These are phyloP conservation scores for Conoideocrella luteorostrata DNA, from an alignment of 2,329 filamentous ascomycete genomes.

Conservation along the genomic window DNA sequence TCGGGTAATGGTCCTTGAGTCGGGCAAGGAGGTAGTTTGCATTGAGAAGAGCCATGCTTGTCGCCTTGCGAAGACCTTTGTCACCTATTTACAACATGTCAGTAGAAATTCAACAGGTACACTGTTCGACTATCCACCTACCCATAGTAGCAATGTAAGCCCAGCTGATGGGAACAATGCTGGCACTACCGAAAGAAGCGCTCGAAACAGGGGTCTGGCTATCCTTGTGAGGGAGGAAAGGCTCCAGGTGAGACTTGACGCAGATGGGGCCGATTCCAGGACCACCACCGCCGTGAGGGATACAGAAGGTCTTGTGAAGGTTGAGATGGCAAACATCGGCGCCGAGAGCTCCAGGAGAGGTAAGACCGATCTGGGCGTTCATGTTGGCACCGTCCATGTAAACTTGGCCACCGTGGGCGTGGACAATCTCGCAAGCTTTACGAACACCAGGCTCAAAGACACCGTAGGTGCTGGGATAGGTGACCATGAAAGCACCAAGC, in stretches of 20 bases:
- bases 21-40: slow-evolving; percentile 93
- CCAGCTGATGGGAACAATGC: slow-evolving; percentile 91
- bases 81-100: slow-evolving; percentile 12
- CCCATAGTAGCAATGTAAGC: slow-evolving; percentile 95
- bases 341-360: slow-evolving; percentile 89
- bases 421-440: slow-evolving; percentile 77
- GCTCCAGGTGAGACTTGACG: slow-evolving; percentile 73
- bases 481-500: slow-evolving; percentile 91
- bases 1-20: slow-evolving; percentile 77
- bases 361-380: slow-evolving; percentile 95
- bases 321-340: slow-evolving; percentile 97
- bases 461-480: slow-evolving; percentile 90
- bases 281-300: slow-evolving; percentile 90
- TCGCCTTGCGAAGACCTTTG: slow-evolving; percentile 77
- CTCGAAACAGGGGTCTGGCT: slow-evolving; percentile 62
- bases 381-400: slow-evolving; percentile 99
- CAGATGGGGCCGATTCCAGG: slow-evolving; percentile 92
- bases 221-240: slow-evolving; percentile 50
- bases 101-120: neutral
- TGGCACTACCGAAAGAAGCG: slow-evolving; percentile 80
- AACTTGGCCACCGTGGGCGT: slow-evolving; percentile 82
- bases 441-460: slow-evolving; percentile 90
- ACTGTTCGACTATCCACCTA: too few species aligned
- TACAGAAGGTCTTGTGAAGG: slow-evolving; percentile 98
- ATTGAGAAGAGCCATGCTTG: slow-evolving; percentile 88